Conservation (phyloP, 2,329 filamentous ascomycete species). For the Harringtonia lauricola region DNA sequence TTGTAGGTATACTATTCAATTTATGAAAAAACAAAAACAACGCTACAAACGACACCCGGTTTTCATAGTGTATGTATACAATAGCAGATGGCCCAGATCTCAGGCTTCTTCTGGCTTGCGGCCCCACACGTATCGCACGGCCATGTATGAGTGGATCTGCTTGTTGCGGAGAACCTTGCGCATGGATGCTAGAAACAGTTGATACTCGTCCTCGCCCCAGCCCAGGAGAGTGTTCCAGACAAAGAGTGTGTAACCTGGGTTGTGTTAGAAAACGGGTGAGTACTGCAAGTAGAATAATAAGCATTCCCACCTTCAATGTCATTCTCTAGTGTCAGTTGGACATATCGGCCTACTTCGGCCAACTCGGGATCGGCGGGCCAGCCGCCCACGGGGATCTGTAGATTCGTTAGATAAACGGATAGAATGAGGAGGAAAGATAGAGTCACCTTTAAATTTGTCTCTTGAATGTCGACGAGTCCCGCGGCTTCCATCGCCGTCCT, state of each 20-base stretch:
- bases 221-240: slow-evolving; percentile 10
- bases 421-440: neutral
- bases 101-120: neutral
- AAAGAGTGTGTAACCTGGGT: slow-evolving; percentile 7
- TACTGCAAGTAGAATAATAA: neutral
- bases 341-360: slow-evolving; percentile 1
- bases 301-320: slow-evolving; percentile 9
- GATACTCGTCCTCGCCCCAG: slow-evolving; percentile 11
- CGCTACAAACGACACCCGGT: no score
- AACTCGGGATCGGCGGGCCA: slow-evolving; percentile 1
- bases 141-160: neutral
- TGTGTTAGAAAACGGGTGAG: neutral
- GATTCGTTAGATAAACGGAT: no score
- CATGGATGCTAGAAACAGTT: neutral
- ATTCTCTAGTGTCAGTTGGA: slow-evolving; percentile 1
- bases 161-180: neutral
- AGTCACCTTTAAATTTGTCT: neutral
- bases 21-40: no score
- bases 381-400: neutral
- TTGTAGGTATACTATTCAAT: no score
- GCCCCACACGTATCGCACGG: neutral
- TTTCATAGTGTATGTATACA: no score
- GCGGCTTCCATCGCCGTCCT: neutral
- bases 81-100: no score
- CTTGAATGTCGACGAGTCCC: neutral